phyloP scores from a whole-genome alignment of 805 yeast species.

The Saturnispora besseyi region DNA sequence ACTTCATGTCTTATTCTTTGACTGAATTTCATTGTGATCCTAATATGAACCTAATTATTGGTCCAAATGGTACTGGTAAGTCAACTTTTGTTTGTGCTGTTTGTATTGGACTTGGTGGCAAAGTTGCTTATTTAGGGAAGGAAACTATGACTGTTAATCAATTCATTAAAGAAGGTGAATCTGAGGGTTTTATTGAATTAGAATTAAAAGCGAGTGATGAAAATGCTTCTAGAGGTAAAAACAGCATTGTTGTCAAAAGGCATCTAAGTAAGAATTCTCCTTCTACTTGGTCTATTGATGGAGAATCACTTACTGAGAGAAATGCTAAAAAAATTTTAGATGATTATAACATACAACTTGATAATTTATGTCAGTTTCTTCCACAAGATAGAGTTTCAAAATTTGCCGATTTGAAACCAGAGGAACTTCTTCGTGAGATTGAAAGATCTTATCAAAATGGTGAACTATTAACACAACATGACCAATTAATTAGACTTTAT shows the following conservation, averaged over 20 bases:
- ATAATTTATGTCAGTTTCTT: conserved; percentile 85
- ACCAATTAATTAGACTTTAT: conserved; percentile 46
- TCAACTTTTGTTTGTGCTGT: conserved; percentile 89
- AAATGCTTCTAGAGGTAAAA: conserved; percentile 15
- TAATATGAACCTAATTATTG: conserved; percentile 80
- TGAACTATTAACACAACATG: conserved; percentile 48
- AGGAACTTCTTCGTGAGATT: conserved; percentile 64
- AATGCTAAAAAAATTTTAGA: conserved; percentile 38
- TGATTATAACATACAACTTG: conserved; percentile 67
- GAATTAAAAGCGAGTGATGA: conserved; percentile 34
- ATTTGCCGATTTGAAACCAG: conserved; percentile 75
- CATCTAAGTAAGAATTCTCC: conserved; percentile 36
- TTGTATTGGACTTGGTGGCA: conserved; percentile 82
- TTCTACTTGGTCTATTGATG: conserved; percentile 42
- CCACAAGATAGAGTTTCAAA: conserved; percentile 95
- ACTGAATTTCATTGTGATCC: conserved; percentile 77
- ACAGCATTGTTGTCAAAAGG: conserved; percentile 34
- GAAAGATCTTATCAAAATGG: conserved; percentile 70
- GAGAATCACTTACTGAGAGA: conserved; percentile 31
- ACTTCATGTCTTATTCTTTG: conserved; percentile 60
- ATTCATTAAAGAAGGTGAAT: conserved; percentile 64
- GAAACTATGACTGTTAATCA: conserved; percentile 48
- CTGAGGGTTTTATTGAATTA: conserved; percentile 39
- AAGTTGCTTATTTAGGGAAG: conserved; percentile 62
- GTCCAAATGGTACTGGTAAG: conserved; percentile 96